Evolutionary conservation across 257 asterid genomes (phyloP), one percentile per base, ranked within the genome.

Genomic region (Penstemon barbatus): DNA sequence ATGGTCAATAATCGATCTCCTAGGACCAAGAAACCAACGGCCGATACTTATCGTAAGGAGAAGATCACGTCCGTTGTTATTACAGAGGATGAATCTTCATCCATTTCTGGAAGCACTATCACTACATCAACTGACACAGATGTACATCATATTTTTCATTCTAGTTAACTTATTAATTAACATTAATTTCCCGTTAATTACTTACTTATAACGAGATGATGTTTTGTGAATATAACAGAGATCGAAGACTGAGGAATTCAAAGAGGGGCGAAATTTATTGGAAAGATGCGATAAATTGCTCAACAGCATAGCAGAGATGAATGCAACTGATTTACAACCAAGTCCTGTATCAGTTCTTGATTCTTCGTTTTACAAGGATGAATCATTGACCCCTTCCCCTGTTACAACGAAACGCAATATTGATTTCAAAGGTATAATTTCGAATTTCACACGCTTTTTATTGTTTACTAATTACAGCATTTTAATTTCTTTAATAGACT

Each of bases 301-400:
- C 8, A 81, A 87, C 82, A 90, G 96, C 77, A 90, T 93, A 25
- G 89, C 97, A 4, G 97, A 93, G 76, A 90, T 90, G 82, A 85
- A 70, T 36, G 84, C 91, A 36, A 51, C 77, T 37, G 97, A 89
- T 36, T 68, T 74, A 83, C 98, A 92, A 61, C 89, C 97, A 9
- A 90, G 97, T 76, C 99, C 99, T 4, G 96, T 93, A 56, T 93
- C 99, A 8, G 96, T 93, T 72, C 92, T 93, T 13, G 99, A 93
- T 80, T 85, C 96, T n/a, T 83, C 93, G 12, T 87, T 88, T 77
- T 86, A 88, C 90, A 84, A 77, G 82, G 97, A 91, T 63, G 97
- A 93, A 44, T 82, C 90, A 1, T 71, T 83, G 10, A 89, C 95
- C 38, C 91, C 95, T 8, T 90, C 99, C 1, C 97, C 97, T 8